Evolutionary conservation across 164 flowering plant species (phyloP), one percentile per base, ranked within the genome.

Genomic region (Echeveria elegans): DNA sequence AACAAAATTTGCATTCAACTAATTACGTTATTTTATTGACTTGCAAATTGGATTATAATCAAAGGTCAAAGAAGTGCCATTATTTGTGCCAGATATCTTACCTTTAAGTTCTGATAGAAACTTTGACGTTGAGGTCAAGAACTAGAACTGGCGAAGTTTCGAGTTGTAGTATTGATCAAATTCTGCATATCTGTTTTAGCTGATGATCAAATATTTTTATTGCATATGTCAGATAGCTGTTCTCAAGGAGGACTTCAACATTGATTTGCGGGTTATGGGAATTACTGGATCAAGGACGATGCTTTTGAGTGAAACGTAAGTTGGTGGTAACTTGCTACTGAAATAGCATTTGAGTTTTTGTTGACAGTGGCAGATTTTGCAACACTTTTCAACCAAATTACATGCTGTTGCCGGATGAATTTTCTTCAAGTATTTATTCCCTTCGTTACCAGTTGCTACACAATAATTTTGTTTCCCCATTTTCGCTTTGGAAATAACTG

Each of bases 261-360:
- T 93, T 68, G 98, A 93, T 74, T 72, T 93, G 73, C 94, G 97
- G 73, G 97, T 93, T 36, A 83, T 93, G 98, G 98, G 98, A 64
- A 88, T 93, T 59, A 84, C 79, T 70, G 89, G 97, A 68, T 83
- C 95, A 68, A 81, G 77, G 70, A 83, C 70, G 61, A 90, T 93
- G 97, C 80, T 88, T 72, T 74, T 91, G 74, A 85, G 90, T 74
- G 90, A 88, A 29, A 50, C 19, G 98, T 93, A 85, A 83, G 97
- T 76, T 21, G 21, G 10, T 26, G 8, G 14, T 24, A 53, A 11
- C 60, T 53, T 26, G 15, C 21, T n/a, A n/a, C 9, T 50, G 50
- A 45, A n/a, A 45, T 45, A 5, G 19, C 50, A 45, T 45, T 45
- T 45, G 50, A 45, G 19, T 18, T 2, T 45, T 45, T 6, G 16